These are phyloP conservation scores for Fusarium zealandicum DNA, from an alignment of 2,329 filamentous ascomycete species.

Conservation along the genomic window DNA sequence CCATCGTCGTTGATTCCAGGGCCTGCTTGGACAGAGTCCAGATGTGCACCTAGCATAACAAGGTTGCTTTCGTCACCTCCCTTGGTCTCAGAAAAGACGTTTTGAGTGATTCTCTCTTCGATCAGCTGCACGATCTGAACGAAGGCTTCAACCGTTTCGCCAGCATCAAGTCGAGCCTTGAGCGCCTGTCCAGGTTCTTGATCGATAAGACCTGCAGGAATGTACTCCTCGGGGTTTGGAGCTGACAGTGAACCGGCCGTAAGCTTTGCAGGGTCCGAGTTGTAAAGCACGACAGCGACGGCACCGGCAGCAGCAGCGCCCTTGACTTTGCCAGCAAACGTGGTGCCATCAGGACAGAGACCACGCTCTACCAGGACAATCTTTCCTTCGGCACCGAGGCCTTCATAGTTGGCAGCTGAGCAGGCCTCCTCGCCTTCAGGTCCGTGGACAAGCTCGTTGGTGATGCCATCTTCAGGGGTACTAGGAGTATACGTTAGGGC, in stretches of 20 bases:
- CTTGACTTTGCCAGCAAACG: conserved; percentile 44
- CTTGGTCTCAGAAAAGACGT: conserved; percentile 55
- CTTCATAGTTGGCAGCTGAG: conserved; percentile 37
- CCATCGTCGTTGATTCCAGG: conserved; percentile 58
- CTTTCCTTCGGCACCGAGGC: conserved; percentile 40
- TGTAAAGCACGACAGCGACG: conserved; percentile 43
- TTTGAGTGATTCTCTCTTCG: conserved; percentile 52
- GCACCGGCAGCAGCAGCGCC: conserved; percentile 43
- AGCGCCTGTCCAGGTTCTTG: conserved; percentile 40
- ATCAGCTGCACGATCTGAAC: conserved; percentile 47
- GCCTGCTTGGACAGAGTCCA: conserved; percentile 53
- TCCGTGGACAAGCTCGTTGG: conserved; percentile 36
- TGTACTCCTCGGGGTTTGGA: conserved; percentile 40
- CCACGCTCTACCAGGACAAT: conserved; percentile 45
- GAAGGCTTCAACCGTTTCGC: conserved; percentile 46
- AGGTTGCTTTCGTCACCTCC: conserved; percentile 53
- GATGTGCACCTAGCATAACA: conserved; percentile 53
- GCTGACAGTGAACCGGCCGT: conserved; percentile 42
- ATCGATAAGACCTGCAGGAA: conserved; percentile 43
- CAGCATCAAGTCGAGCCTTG: conserved; percentile 43
- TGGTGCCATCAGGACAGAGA: conserved; percentile 41
- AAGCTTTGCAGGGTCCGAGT: conserved; percentile 41
- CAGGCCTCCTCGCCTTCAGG: conserved; percentile 41
- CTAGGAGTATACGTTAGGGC: conserved; percentile 44
- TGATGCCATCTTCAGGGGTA: conserved; percentile 43